Base-by-base conservation (phyloP, 2,329 filamentous ascomycete species). In the Capronia coronata region DNA sequence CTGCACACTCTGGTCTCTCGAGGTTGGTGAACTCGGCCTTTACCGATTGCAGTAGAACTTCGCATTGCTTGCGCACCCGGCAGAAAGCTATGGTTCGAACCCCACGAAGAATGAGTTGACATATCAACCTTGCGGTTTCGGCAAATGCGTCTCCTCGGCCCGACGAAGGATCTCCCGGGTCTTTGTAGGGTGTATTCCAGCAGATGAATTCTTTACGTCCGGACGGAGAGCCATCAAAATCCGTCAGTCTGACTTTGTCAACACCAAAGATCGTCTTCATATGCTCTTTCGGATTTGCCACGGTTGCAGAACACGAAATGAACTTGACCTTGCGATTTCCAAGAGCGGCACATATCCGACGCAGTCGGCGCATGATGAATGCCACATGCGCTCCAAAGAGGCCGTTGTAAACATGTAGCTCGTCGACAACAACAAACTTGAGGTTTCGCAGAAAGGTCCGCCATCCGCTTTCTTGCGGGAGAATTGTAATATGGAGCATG, bases 141-240 rank as follows among this genome's bases (percentile, higher is more conserved):
- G 80, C 77, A 65, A 94, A 81, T 2, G 84, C 83, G 64, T 87
- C 87, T 11, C 87, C 87, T 50, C 93, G 80, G 1, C 93, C 91
- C 60, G 87, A 94, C 0, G 85, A 81, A 7, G 89, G 86, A 66
- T 97, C 91, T 1, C 76, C 78, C 0, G 91, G 88, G 59, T 96
- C 91, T 65, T 89, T 94, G 67, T 82, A 95, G 0, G 93, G 93
- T 0, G 91, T 96, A 61, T 98, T 97, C 93, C 93, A 98, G 67
- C 90, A 97, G 5, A 98, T 64, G 50, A 97, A 97, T 62, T 97
- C 91, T 64, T 97, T 97, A 18, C 88, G 77, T 0, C 91, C 88
- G 4, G 88, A 88, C 0, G 93, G 93, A 0, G 90, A 95, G 1
- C 93, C 93, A 63, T 98, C 93, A 62, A 86, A 90, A 62, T 96